Conservation (phyloP, 192 early-diverging fungal species). For the Rhizophagus sp. region DNA sequence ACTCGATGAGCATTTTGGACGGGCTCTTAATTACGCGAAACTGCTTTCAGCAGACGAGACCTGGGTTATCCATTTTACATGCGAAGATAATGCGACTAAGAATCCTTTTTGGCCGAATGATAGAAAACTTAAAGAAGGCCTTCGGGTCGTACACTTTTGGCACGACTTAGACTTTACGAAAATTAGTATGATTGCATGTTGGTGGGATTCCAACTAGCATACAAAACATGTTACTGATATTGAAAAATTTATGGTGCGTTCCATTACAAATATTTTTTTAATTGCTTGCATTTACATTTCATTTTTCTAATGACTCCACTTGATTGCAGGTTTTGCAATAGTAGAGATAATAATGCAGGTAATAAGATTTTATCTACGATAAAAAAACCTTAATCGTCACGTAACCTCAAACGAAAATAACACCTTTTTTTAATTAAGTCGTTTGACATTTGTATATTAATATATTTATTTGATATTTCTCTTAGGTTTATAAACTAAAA, state of each 20-base stretch:
- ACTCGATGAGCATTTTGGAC: too few species aligned
- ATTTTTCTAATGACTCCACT: slow-evolving; percentile 22
- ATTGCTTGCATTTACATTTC: slow-evolving; percentile 24
- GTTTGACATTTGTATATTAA: too few species aligned
- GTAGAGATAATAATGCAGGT: too few species aligned
- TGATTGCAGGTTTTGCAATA: slow-evolving; percentile 24
- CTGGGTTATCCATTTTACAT: slow-evolving; percentile 19
- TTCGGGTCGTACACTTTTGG: slow-evolving; percentile 27
- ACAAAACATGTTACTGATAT: slow-evolving; percentile 14
- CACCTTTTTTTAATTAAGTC: too few species aligned
- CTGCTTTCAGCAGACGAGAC: too few species aligned
- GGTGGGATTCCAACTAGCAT: slow-evolving; percentile 25
- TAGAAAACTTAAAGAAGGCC: slow-evolving; percentile 1
- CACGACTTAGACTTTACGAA: slow-evolving; percentile 24
- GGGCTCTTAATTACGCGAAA: too few species aligned
- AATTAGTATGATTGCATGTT: slow-evolving; percentile 29
- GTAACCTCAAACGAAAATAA: too few species aligned
- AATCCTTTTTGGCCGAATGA: slow-evolving; percentile 12
- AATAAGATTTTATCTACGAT: too few species aligned
- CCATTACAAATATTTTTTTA: slow-evolving; percentile 26
- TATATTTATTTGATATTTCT: too few species aligned
- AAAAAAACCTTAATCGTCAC: too few species aligned
- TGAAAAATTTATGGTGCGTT: slow-evolving; percentile 1
- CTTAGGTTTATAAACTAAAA: too few species aligned
- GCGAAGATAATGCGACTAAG: slow-evolving; percentile 18